These are phyloP conservation scores for Tremellales sp. DNA, from an alignment of 1,284 basidiomycete species.

Conservation along the genomic window DNA sequence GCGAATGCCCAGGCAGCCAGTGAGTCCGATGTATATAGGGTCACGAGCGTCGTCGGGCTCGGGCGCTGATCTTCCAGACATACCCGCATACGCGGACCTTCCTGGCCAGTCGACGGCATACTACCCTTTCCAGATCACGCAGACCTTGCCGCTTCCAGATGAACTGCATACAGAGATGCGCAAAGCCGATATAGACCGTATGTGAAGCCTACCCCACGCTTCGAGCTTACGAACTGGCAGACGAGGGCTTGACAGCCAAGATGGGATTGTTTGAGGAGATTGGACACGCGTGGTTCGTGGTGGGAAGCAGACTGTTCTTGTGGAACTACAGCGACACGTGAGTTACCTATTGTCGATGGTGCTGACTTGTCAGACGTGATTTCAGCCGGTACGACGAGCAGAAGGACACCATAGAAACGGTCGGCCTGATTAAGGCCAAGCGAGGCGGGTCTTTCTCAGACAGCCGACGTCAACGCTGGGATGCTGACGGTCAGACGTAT, in stretches of 20 bases:
- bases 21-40: not conserved
- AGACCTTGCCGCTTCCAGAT: constrained; percentile 39
- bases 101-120: constrained; percentile 18
- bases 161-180: constrained; percentile 41
- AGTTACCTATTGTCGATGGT: constrained; percentile 32
- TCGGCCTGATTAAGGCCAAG: constrained; percentile 70
- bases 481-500: constrained; percentile 56
- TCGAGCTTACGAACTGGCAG: constrained; percentile 14
- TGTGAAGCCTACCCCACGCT: too few species aligned
- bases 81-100: constrained; percentile 18
- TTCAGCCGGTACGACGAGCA: constrained; percentile 76
- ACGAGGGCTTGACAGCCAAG: constrained; percentile 37
- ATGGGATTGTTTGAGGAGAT: constrained; percentile 94
- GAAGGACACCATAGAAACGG: constrained; percentile 81
- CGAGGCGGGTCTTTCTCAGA: constrained; percentile 20
- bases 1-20: not conserved
- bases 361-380: constrained; percentile 26
- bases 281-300: constrained; percentile 90
- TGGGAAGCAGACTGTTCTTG: constrained; percentile 89
- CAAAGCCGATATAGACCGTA: constrained; percentile 20
- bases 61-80: constrained; percentile 5
- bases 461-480: not conserved
- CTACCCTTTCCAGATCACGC: constrained; percentile 19
- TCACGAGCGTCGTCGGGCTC: not conserved
- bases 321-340: constrained; percentile 96